Evolutionary conservation across 2,329 filamentous ascomycete genomes (phyloP).

Genomic region (Rhynchosporium agropyri): DNA sequence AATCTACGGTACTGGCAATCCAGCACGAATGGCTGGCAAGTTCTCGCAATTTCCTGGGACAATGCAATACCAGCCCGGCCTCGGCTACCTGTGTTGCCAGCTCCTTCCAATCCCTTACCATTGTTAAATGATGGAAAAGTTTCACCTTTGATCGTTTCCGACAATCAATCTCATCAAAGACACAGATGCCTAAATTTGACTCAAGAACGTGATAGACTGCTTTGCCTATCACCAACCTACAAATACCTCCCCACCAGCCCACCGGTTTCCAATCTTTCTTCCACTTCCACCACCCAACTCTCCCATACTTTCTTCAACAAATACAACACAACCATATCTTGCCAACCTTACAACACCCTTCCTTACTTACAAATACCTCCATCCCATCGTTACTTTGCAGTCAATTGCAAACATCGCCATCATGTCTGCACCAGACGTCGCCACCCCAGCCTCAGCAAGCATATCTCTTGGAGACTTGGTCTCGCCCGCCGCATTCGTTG

Average conservation of each 20-base stretch:
- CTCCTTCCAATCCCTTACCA: background rate
- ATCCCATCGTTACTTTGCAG: background rate
- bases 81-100: background rate
- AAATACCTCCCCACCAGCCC: background rate
- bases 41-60: too few species aligned
- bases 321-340: background rate
- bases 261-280: too few species aligned
- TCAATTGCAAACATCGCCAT: slow-evolving; percentile 1
- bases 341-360: background rate
- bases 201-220: background rate
- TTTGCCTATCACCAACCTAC: background rate
- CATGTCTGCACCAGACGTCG: slow-evolving; percentile 8
- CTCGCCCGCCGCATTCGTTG: background rate
- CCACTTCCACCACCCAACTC: slow-evolving; percentile 1
- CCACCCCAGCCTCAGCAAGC: background rate
- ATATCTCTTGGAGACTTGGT: slow-evolving; percentile 14
- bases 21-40: too few species aligned
- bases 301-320: background rate
- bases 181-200: background rate
- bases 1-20: too few species aligned
- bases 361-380: background rate
- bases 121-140: background rate
- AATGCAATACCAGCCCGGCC: too few species aligned
- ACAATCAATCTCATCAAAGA: background rate
- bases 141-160: background rate